Percentiles rank a stretch among this genome's conserved stretches.
Conservation (phyloP, 768 basidiomycete genomes). For the Termitomyces sp. region DNA sequence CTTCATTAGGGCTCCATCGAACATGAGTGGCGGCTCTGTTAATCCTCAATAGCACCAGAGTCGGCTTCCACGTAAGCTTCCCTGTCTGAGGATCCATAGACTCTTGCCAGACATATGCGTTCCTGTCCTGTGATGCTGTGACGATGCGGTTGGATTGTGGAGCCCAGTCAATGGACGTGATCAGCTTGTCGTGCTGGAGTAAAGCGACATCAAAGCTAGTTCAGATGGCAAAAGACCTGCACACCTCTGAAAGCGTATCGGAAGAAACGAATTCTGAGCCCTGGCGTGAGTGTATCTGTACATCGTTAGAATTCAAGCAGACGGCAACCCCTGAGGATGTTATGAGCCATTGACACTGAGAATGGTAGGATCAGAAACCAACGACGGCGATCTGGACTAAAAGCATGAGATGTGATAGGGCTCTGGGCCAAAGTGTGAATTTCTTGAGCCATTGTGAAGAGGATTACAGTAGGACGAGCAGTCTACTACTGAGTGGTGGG, state of each 20-base stretch:
- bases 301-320: conserved; percentile 86
- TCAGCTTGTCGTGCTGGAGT: conserved; percentile 88
- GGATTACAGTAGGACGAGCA: conserved; percentile 67
- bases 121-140: conserved; percentile 97
- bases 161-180: conserved; percentile 99
- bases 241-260: conserved; percentile 83
- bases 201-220: background rate
- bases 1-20: conserved; percentile 94
- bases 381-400: conserved; percentile 87
- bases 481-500: conserved; percentile 62
- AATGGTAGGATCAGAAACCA: conserved; percentile 26
- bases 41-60: conserved; percentile 90
- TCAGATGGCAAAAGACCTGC: conserved; percentile 8
- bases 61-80: conserved; percentile 83
- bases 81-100: conserved; percentile 70
- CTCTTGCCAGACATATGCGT: conserved; percentile 98
- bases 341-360: background rate
- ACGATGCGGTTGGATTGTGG: conserved; percentile 96
- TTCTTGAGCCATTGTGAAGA: conserved; percentile 54
- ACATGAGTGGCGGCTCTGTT: conserved; percentile 95
- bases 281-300: conserved; percentile 68
- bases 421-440: conserved; percentile 73
- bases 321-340: conserved; percentile 75
- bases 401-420: conserved; percentile 86
- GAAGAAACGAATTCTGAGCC: conserved; percentile 65